phyloP scores from a whole-genome alignment of 1,284 basidiomycete species.

The Ustilago hordei region DNA sequence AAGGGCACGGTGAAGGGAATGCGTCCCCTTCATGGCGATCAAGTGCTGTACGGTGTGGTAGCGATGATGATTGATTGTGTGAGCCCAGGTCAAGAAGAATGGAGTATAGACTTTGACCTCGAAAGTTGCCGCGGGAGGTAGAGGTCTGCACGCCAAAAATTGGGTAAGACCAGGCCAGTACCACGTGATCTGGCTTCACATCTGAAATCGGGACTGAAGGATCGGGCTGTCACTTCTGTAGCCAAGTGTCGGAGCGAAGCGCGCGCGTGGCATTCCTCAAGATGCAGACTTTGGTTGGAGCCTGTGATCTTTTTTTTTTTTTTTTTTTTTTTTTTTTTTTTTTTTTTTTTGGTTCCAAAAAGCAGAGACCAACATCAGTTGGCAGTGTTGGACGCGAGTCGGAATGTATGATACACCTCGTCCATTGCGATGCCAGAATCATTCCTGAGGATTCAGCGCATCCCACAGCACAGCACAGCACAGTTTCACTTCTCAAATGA shows the following conservation, averaged over 20 bases:
- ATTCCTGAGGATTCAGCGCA: conserved; percentile 23
- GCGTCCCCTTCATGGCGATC: conserved; percentile 19
- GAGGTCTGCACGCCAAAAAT: conserved; percentile 21
- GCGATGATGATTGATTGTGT: neutral
- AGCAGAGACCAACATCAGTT: conserved; percentile 1
- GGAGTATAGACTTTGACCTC: neutral
- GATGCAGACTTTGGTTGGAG: conserved; percentile 4
- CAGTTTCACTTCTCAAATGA: neutral
- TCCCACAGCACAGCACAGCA: neutral
- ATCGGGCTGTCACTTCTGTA: neutral
- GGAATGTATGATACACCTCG: conserved; percentile 15
- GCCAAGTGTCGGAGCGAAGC: conserved; percentile 13
- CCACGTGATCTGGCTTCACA: neutral
- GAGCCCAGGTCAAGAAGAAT: conserved; percentile 1
- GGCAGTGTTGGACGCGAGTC: conserved; percentile 22
- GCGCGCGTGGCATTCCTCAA: conserved; percentile 36
- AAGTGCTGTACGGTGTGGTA: conserved; percentile 1
- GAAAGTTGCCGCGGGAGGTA: conserved; percentile 18
- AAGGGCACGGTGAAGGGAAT: conserved; percentile 17
- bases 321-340: too few species aligned
- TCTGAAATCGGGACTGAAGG: neutral
- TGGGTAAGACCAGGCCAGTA: conserved; percentile 15
- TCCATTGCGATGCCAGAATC: conserved; percentile 31
- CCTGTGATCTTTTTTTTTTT: neutral
- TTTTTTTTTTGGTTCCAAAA: too few species aligned